Evolutionary conservation across 1,284 basidiomycete genomes (phyloP).

Genomic region (Ceratobasidium theobromae): DNA sequence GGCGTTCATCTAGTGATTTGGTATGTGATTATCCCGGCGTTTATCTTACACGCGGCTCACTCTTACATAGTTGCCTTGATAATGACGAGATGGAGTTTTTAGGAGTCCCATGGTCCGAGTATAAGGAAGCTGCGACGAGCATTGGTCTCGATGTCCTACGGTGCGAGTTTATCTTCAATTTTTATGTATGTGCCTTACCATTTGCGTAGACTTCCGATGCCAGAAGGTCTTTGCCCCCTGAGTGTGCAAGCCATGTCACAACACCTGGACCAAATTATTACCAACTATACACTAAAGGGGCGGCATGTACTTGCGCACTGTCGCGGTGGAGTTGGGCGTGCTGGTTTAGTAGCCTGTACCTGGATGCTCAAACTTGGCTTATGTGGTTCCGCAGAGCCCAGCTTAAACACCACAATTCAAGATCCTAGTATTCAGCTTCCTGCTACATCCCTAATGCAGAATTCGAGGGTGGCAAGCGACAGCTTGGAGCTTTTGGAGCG

Average conservation of each 20-base stretch:
- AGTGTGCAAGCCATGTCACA: conserved; percentile 65
- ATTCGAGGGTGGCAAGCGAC: conserved; percentile 44
- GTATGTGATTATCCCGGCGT: conserved; percentile 47
- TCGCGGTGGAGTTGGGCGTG: conserved; percentile 91
- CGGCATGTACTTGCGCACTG: conserved; percentile 84
- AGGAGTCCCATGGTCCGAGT: conserved; percentile 81
- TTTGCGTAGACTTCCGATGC: conserved; percentile 72
- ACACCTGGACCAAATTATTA: conserved; percentile 70
- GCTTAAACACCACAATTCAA: conserved; percentile 43
- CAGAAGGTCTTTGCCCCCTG: conserved; percentile 85
- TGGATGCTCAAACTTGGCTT: conserved; percentile 94
- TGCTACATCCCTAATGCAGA: conserved; percentile 17
- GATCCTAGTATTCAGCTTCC: conserved; percentile 27
- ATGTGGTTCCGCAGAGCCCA: conserved; percentile 54
- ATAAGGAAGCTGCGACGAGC: conserved; percentile 60
- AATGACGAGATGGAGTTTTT: conserved; percentile 83
- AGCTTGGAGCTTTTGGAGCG: conserved; percentile 70
- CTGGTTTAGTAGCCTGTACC: conserved; percentile 88
- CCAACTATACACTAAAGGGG: conserved; percentile 75
- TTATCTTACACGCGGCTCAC: background rate
- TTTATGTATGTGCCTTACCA: conserved; percentile 30
- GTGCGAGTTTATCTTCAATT: conserved; percentile 40
- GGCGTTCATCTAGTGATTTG: conserved; percentile 85
- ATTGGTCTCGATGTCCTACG: conserved; percentile 77
- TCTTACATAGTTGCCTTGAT: conserved; percentile 70